A percentile compares a stretch with the other conserved stretches of the same genome.
Conservation (phyloP, 192 early-diverging fungal genomes). For the Entomortierella lignicola region DNA sequence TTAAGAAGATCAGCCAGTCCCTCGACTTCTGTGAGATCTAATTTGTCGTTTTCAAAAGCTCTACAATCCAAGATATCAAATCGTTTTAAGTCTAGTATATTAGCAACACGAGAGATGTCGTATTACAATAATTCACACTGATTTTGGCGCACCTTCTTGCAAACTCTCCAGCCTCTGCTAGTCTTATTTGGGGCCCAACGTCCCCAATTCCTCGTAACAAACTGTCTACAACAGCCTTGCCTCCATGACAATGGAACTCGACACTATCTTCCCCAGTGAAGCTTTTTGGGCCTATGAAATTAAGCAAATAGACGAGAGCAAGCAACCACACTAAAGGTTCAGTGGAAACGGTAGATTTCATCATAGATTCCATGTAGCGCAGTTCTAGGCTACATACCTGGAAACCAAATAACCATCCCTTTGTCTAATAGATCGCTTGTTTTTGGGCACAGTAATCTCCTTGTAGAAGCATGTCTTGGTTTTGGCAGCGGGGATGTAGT, state of each 20-base stretch:
- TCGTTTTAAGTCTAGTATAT: too few relatives aligned
- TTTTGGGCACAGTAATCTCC: constrained; percentile 58
- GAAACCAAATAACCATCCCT: constrained; percentile 69
- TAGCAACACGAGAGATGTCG: too few relatives aligned
- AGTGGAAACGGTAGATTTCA: too few relatives aligned
- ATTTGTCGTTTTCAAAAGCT: constrained; percentile 78
- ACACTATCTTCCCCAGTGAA: constrained; percentile 83
- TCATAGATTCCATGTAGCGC: too few relatives aligned
- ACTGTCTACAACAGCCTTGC: constrained; percentile 71
- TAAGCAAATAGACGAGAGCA: too few relatives aligned
- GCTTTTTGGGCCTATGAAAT: constrained; percentile 62
- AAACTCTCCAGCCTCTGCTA: constrained; percentile 83
- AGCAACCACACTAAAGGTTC: too few relatives aligned
- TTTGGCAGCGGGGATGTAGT: constrained; percentile 26
- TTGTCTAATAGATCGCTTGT: constrained; percentile 65
- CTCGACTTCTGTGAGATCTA: constrained; percentile 79
- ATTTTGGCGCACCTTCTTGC: constrained; percentile 76
- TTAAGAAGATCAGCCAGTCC: constrained; percentile 81
- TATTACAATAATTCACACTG: too few relatives aligned
- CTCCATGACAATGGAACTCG: constrained; percentile 83
- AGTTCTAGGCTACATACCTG: constrained; percentile 35
- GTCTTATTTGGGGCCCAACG: constrained; percentile 59
- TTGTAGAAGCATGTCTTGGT: constrained; percentile 59
- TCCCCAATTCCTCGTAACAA: constrained; percentile 63
- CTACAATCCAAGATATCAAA: constrained; percentile 26